Percentiles rank a stretch among this genome's conserved stretches.
These are phyloP conservation scores for Lycium barbarum DNA, from an alignment of 257 asterid genomes.

Conservation along the genomic window DNA sequence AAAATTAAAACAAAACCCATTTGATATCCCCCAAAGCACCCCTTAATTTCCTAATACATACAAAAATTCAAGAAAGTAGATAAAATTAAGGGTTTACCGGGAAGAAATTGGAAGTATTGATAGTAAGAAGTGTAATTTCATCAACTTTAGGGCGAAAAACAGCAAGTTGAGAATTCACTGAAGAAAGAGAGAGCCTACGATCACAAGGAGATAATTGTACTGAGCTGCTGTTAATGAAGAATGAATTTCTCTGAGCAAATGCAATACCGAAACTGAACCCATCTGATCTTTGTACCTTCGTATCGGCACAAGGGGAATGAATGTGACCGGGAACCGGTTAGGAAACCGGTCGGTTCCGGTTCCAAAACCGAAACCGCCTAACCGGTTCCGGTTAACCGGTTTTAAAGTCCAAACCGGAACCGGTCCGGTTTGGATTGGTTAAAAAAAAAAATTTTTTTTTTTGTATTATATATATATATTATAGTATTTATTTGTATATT, in stretches of 20 bases:
- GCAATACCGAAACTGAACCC: conserved; percentile 92
- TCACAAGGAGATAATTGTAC: conserved; percentile 86
- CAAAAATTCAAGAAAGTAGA: not conserved
- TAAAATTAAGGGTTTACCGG: conserved; percentile 54
- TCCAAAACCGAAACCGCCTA: no score
- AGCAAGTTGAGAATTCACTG: conserved; percentile 67
- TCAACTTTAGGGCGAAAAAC: conserved; percentile 94
- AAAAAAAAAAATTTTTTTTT: no score
- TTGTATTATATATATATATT: no score
- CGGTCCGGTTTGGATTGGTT: no score
- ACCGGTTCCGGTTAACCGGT: no score
- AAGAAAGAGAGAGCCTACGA: conserved; percentile 62
- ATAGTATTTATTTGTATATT: no score
- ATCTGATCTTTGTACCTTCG: conserved; percentile 72
- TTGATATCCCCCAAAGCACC: not conserved
- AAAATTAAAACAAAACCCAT: not conserved
- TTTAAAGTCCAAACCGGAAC: no score
- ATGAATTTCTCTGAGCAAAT: conserved; percentile 54
- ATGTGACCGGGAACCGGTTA: no score
- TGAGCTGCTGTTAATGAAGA: conserved; percentile 49
- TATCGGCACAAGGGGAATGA: conserved; percentile 82
- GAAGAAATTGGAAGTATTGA: conserved; percentile 69
- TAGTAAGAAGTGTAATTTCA: conserved; percentile 88
- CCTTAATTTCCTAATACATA: not conserved
- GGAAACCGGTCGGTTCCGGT: no score